Base-by-base conservation (phyloP, 331 rosid species). In the Rhamnella rubrinervis region DNA sequence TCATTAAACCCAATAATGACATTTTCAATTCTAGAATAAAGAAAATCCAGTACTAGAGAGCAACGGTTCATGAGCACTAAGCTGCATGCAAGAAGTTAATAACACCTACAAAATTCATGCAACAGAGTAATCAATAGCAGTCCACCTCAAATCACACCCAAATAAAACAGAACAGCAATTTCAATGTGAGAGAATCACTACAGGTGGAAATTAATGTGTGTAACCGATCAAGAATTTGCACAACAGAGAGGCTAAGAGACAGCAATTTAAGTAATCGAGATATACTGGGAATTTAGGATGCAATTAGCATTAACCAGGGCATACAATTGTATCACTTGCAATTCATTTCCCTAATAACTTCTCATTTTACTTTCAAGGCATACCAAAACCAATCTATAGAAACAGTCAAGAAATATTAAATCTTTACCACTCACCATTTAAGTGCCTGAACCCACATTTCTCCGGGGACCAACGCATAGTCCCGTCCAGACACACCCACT, bases 381-480 rank as follows among this genome's bases (percentile, higher is more conserved):
- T 20, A 55, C 75, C 55, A 47, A 50, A 7, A 12, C 7, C 66
- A 49, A n/a, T 18, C 13, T 21, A 61, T 26, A 15, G 21, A 55
- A 77, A 9, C 13, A 44, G 61, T 1, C 8, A 25, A 63, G 52
- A 46, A 70, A 35, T 76, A 73, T 9, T 39, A 38, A 31, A 71
- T 7, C 15, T 15, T 55, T 55, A 64, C 37, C 76, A 84, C 91
- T 84, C 81, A 93, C 98, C 98, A 93, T 85, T 82, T 88, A 65
- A 91, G 96, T 26, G 97, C 98, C 86, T 81, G 89, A 71, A 93
- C 84, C 98, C 98, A 93, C 96, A 87, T 91, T 79, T 93, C 95
- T 49, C 93, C 95, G 1, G 91, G 82, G 57, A 93, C 98, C 89
- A 93, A 83, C 35, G 97, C 98, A 76, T 81, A 89, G 84, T 91